Base-by-base conservation (phyloP, 192 early-diverging fungal species). In the Powellomyces hirtus region DNA sequence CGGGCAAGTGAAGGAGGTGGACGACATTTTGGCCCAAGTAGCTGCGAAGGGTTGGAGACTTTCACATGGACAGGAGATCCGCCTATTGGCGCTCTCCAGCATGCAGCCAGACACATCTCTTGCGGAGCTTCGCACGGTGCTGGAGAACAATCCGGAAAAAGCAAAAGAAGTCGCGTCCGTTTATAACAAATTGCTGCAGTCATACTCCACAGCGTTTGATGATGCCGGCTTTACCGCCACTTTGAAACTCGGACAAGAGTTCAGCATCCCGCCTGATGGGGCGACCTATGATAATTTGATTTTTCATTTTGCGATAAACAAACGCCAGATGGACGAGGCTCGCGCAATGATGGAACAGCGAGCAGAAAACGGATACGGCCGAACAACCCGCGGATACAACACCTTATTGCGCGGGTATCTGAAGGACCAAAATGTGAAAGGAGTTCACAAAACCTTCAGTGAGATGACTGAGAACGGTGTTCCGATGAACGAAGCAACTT, bases 341-440 rank as follows among this genome's bases (percentile, higher is more conserved):
- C 38, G 59, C 33, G 35, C 20, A 24, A 22, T 62, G 24, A 3
- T 70, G 26, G 26, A 62, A 26, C 20, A 62, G 27, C 20, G 37
- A 18, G 4, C 35, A 6, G n/a, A 16, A 13, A 24, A 35, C 29
- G 40, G 59, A 22, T 42, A 31, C 27, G 59, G 57, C 14, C 56
- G 58, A 27, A 62, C 68, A 16, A 70, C 59, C 2, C 37, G 58
- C n/a, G 22, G 27, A 7, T 70, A 70, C 38, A 70, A 70, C 45
- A 42, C 57, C 40, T 8, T 70, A n/a, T 33, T 70, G 22, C 33
- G 44, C 0, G 68, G 42, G 10, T 26, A 45, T 42, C 6, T 62
- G 4, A n/a, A 20, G 4, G 30, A 35, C 31, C 27, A 29, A n/a
- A 14, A 37, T 4, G 16, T 3, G n/a, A 13, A 11, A 13, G 59